Base-by-base conservation (phyloP, 2,329 filamentous ascomycete genomes). In the Cordyceps militaris region DNA sequence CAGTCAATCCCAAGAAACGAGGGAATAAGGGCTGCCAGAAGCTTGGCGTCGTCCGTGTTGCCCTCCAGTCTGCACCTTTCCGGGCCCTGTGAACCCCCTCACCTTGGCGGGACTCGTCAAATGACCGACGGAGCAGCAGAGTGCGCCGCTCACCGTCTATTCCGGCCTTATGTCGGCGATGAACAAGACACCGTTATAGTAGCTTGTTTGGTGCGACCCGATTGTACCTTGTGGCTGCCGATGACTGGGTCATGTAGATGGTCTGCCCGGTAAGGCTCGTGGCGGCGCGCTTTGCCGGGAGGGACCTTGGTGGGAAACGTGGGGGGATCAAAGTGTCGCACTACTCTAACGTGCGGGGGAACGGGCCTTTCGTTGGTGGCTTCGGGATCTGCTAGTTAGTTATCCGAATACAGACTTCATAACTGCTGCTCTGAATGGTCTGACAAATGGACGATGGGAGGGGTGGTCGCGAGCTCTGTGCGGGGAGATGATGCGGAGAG, bases 151-250 rank as follows among this genome's bases (percentile, higher is more conserved):
- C 54, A 56, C 54, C 44, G 44, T 56, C 23, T 56, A 4, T 55
- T 28, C 54, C 54, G 54, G 54, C 54, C 14, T 13, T 56, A 56
- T 56, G 54, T 56, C 54, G 54, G 54, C 54, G 54, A 30, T 56
- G 54, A 30, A 30, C 8, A 56, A 23, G 23, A 40, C 2, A n/a
- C n/a, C n/a, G 34, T 38, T 42, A 19, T 11, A 43, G 13, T 38
- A 13, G 34, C n/a, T 40, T 23, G 13, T 16, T 8, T 9, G 36
- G 54, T 49, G 54, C 19, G 44, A 56, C 43, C n/a, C 13, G n/a
- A 42, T n/a, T 44, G n/a, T 28, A 42, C 13, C 34, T 6, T 42
- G 36, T 56, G 43, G 44, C 36, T 42, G 32, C 16, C 14, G 32
- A n/a, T 56, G 54, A 56, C 49, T 56, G 54, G 54, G 6, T 36